Evolutionary conservation across 768 basidiomycete genomes (phyloP).

Genomic region (Russula lepida): DNA sequence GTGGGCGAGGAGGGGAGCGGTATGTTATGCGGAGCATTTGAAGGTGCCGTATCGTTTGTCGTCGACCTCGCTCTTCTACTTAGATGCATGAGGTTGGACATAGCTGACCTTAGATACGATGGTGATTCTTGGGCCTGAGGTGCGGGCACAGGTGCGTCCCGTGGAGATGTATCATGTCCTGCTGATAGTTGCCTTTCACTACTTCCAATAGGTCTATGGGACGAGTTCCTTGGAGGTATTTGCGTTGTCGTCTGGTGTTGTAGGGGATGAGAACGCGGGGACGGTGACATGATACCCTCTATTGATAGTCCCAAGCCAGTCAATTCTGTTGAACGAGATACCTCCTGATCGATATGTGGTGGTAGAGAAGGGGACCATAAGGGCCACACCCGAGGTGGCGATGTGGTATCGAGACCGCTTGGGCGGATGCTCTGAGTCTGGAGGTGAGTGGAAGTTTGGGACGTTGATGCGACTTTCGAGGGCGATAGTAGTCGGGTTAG

Average conservation of each 20-base stretch:
- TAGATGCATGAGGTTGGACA: neutral
- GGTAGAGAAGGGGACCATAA: neutral
- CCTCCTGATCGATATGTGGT: neutral
- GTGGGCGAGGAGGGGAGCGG: slow-evolving; percentile 5
- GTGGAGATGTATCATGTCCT: neutral
- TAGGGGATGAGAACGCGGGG: neutral
- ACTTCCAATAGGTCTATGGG: neutral
- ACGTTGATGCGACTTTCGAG: neutral
- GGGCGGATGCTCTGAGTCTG: neutral
- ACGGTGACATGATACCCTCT: neutral
- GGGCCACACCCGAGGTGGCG: neutral
- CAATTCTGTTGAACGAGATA: neutral
- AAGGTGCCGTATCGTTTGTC: neutral
- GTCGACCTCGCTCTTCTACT: neutral
- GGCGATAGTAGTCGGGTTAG: neutral
- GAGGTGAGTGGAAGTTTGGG: neutral
- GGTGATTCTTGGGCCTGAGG: neutral
- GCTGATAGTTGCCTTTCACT: neutral
- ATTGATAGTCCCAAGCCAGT: slow-evolving; percentile 2
- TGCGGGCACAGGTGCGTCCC: neutral
- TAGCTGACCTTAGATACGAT: neutral
- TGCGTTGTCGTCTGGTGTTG: neutral
- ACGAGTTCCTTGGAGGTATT: neutral
- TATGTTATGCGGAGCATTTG: neutral
- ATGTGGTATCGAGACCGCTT: neutral